Conservation (phyloP, 164 flowering plant genomes). For the Annona cherimola region DNA sequence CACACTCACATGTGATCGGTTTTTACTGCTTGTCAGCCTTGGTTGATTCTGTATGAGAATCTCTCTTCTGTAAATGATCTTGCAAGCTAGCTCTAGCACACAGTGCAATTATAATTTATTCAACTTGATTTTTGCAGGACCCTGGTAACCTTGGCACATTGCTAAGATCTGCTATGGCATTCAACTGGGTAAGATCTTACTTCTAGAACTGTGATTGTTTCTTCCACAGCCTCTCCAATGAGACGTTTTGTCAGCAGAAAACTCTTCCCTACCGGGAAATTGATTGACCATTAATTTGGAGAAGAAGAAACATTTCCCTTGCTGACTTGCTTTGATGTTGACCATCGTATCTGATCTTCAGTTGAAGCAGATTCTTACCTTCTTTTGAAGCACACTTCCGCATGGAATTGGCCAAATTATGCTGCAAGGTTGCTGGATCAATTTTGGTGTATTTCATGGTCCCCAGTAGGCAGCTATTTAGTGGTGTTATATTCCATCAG, state of each 20-base stretch:
- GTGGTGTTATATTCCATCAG: neutral
- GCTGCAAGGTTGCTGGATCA: neutral
- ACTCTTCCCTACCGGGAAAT: neutral
- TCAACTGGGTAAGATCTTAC: slow-evolving; percentile 63
- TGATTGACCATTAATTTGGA: neutral
- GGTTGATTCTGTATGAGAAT: neutral
- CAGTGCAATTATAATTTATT: slow-evolving; percentile 7
- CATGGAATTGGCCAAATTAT: neutral
- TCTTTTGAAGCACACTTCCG: neutral
- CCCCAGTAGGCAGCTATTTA: neutral
- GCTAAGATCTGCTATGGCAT: slow-evolving; percentile 84
- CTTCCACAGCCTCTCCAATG: neutral
- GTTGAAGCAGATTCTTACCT: too few species aligned
- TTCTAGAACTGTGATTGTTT: neutral
- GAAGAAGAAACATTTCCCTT: too few species aligned
- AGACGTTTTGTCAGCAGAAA: neutral
- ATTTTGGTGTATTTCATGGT: neutral
- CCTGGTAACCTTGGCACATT: slow-evolving; percentile 95
- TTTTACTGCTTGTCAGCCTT: neutral
- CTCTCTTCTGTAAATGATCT: neutral
- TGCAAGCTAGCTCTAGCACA: neutral
- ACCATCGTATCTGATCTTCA: too few species aligned
- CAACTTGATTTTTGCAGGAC: slow-evolving; percentile 54
- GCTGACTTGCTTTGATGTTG: too few species aligned
- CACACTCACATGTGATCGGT: neutral